phyloP scores from a whole-genome alignment of 345 rosid genomes.

The Turnera subulata region DNA sequence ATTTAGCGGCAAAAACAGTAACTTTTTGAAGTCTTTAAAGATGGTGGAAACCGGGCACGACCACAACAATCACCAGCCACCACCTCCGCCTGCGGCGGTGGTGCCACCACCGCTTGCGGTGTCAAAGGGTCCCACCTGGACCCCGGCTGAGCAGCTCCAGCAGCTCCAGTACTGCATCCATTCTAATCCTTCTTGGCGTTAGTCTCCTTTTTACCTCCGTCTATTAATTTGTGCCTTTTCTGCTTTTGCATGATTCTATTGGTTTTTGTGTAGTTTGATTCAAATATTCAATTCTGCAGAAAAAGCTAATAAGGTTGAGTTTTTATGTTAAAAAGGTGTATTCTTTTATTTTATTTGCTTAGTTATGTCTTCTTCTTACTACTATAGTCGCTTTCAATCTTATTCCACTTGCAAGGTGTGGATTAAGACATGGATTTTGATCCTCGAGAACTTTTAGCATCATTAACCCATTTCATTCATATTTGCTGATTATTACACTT shows the following conservation, averaged over 20 bases:
- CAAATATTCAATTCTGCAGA: conserved; percentile 14
- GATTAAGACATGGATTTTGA: no score
- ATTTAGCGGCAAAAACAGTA: no score
- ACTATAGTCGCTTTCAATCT: no score
- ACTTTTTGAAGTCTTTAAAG: no score
- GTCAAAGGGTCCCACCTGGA: conserved; percentile 58
- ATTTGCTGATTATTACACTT: no score
- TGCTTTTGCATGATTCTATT: neutral
- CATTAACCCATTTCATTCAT: no score
- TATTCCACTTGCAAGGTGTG: no score
- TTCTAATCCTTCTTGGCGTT: conserved; percentile 96
- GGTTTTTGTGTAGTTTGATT: neutral
- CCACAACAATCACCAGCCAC: conserved; percentile 24
- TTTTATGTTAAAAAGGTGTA: neutral
- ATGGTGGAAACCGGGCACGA: conserved; percentile 25
- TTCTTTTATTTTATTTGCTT: no score
- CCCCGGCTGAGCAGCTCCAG: conserved; percentile 85
- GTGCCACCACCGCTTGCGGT: conserved; percentile 45
- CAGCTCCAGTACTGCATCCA: conserved; percentile 96
- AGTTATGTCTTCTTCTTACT: no score
- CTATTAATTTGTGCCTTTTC: conserved; percentile 4
- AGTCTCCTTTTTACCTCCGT: conserved; percentile 36
- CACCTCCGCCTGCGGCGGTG: conserved; percentile 36
- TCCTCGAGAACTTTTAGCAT: no score
- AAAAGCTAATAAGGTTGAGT: conserved; percentile 2